Evolutionary conservation across 2,329 filamentous ascomycete genomes (phyloP).

Genomic region (Paecilomyces sp.): DNA sequence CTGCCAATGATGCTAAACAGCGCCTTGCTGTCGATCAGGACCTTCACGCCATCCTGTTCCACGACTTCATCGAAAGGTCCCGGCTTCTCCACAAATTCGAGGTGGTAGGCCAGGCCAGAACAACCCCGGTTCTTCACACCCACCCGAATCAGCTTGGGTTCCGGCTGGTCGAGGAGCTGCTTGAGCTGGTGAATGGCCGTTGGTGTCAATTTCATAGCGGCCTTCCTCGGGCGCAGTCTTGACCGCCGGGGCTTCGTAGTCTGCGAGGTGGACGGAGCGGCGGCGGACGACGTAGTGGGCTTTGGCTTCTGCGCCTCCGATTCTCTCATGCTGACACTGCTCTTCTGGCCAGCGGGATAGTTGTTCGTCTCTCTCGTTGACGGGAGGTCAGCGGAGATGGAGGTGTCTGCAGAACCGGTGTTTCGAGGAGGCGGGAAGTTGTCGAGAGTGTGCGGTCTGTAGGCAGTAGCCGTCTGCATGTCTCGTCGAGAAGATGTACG

Average conservation of each 20-base stretch:
- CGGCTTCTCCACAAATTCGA: constrained; percentile 92
- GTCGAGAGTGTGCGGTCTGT: constrained; percentile 53
- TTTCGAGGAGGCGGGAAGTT: constrained; percentile 53
- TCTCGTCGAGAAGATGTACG: constrained; percentile 49
- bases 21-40: constrained; percentile 94
- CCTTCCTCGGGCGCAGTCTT: constrained; percentile 76
- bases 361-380: constrained; percentile 35
- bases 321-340: constrained; percentile 50
- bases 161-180: constrained; percentile 70
- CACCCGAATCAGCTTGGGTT: constrained; percentile 88
- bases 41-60: constrained; percentile 92
- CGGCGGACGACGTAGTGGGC: constrained; percentile 32
- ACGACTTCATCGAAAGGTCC: constrained; percentile 84
- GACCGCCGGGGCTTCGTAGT: constrained; percentile 51
- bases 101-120: constrained; percentile 84
- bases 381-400: constrained; percentile 49
- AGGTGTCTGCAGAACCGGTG: constrained; percentile 52
- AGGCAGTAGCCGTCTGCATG: constrained; percentile 60
- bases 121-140: constrained; percentile 92
- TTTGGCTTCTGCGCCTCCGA: constrained; percentile 61
- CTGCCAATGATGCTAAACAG: constrained; percentile 96
- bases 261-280: constrained; percentile 26
- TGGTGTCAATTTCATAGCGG: constrained; percentile 79
- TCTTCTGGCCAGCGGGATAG: constrained; percentile 18
- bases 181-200: constrained; percentile 73